phyloP scores from a whole-genome alignment of 305 asterid genomes.

The Fraxinus platypoda region DNA sequence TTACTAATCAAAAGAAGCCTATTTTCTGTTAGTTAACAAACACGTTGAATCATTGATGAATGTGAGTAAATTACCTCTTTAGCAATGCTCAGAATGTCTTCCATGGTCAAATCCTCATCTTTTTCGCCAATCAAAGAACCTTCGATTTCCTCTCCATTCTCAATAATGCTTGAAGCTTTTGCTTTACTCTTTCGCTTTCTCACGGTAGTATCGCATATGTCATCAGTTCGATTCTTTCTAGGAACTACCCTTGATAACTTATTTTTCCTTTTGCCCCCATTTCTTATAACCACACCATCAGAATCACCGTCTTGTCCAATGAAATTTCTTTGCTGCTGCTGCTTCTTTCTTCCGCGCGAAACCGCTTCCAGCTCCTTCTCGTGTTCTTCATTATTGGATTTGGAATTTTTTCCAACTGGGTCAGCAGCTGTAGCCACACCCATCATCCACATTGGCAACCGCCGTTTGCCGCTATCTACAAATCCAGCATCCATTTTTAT shows the following conservation, averaged over 20 bases:
- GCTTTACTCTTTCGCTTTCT: neutral
- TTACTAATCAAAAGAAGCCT: neutral
- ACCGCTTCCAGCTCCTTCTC: neutral
- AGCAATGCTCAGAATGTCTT: neutral
- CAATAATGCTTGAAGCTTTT: neutral
- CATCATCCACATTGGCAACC: constrained; percentile 8
- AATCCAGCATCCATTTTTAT: neutral
- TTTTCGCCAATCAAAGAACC: neutral
- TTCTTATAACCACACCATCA: neutral
- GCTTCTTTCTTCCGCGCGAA: neutral
- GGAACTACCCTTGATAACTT: neutral
- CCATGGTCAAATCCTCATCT: constrained; percentile 3
- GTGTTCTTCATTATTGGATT: neutral
- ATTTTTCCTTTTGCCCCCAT: neutral
- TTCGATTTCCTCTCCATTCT: constrained; percentile 5
- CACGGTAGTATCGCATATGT: neutral
- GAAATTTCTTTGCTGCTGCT: neutral
- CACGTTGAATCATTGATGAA: neutral
- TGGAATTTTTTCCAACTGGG: neutral
- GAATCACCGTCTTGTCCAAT: neutral
- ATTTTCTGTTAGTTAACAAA: neutral
- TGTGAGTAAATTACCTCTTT: neutral
- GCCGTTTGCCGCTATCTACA: constrained; percentile 5
- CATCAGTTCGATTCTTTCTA: neutral
- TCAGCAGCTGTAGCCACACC: neutral